These are phyloP conservation scores for Scheffersomyces ergatensis DNA, from an alignment of 805 yeast species.

Conservation along the genomic window DNA sequence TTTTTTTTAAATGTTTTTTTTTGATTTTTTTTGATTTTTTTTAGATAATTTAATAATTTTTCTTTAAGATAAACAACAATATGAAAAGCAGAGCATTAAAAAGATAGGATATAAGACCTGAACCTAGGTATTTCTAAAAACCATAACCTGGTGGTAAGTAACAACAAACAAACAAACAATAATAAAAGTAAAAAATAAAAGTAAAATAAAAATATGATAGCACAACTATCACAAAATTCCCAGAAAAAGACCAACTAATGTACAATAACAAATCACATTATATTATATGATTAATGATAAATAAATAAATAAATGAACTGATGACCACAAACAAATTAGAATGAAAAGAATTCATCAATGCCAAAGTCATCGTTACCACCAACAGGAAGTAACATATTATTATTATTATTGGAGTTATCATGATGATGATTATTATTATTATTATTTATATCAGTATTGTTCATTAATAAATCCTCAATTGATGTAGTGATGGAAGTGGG, in stretches of 20 bases:
- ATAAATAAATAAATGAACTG: background rate
- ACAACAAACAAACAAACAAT: background rate
- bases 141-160: background rate
- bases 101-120: too few species aligned
- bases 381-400: too few species aligned
- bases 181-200: background rate
- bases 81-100: background rate
- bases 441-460: background rate
- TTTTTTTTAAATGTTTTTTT: background rate
- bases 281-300: background rate
- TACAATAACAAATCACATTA: background rate
- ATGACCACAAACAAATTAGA: too few species aligned
- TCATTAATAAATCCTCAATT: conserved; percentile 3
- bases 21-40: background rate
- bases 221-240: too few species aligned
- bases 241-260: background rate
- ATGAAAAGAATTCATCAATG: conserved; percentile 30
- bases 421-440: background rate
- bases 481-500: conserved; percentile 2
- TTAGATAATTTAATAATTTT: background rate
- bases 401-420: background rate
- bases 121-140: background rate
- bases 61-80: background rate
- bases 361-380: conserved; percentile 13
- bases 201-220: too few species aligned